These are phyloP conservation scores for Aspergillus sp. DNA, from an alignment of 2,329 filamentous ascomycete species.

Conservation along the genomic window DNA sequence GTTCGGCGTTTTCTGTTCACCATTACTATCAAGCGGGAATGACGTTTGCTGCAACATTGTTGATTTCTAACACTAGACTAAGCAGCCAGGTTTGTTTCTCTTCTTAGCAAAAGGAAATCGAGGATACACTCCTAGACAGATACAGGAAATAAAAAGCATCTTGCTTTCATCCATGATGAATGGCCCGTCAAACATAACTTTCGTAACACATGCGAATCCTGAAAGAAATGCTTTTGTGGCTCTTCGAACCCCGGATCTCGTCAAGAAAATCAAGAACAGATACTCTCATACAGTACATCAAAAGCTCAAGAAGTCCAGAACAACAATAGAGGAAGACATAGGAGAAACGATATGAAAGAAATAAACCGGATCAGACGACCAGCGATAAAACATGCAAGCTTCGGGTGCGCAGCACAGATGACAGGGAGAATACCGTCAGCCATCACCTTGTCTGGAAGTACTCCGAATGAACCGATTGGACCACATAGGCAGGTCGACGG, in stretches of 20 bases:
- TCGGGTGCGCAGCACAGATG: neutral
- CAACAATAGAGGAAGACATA: constrained; percentile 16
- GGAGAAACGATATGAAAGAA: constrained; percentile 13
- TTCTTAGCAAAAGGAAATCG: constrained; percentile 14
- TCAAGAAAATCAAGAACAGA: constrained; percentile 28
- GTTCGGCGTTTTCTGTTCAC: constrained; percentile 1
- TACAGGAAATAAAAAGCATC: constrained; percentile 27
- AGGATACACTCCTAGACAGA: constrained; percentile 32
- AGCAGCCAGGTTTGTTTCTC: constrained; percentile 13
- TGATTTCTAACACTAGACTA: constrained; percentile 17
- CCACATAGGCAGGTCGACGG: neutral
- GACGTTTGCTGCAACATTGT: constrained; percentile 7
- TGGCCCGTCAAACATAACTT: constrained; percentile 10
- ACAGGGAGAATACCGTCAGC: constrained; percentile 5
- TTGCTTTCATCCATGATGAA: constrained; percentile 11
- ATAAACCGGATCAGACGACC: constrained; percentile 12
- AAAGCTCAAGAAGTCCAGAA: constrained; percentile 22
- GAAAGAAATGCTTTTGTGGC: constrained; percentile 23
- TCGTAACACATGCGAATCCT: constrained; percentile 22
- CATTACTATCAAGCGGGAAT: neutral
- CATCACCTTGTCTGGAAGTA: neutral
- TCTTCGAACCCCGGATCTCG: constrained; percentile 20
- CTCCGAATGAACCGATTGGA: too few species aligned
- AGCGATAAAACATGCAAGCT: constrained; percentile 8
- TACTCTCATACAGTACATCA: constrained; percentile 23